Base-by-base conservation (phyloP, 768 basidiomycete genomes). In the Boletus pseudo-olivaceus region DNA sequence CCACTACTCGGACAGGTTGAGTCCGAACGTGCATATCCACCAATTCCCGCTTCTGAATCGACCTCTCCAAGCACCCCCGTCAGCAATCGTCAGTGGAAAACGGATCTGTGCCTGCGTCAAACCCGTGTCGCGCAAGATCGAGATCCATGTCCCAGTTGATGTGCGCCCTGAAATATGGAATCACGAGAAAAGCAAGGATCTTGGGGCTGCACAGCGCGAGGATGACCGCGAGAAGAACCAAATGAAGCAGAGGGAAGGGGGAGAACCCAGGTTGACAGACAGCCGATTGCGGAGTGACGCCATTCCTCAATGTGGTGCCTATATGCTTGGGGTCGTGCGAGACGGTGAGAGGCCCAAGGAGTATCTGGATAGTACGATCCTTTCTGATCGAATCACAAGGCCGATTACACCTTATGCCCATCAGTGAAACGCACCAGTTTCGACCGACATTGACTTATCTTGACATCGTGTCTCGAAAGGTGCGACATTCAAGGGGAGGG, bases 111-210 rank as follows among this genome's bases (percentile, higher is more conserved):
- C 89, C 7, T 82, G 90, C 33, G 72, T 85, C 57, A 92, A 91
- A 69, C 79, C 84, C 4, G 72, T 76, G 37, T 75, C 79, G 35
- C 80, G 76, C 48, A 76, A 84, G 58, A 67, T 88, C 32, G 91
- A 93, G 67, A 77, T 93, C 23, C 89, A 91, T 67, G 78, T 93
- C 12, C 91, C 91, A 5, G 80, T 83, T n/a, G 91, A 93, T 66
- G 82, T 82, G 20, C 83, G 91, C 34, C 74, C 82, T 17, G 89
- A 91, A 58, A 88, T 93, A 15, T 91, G 87, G 84, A 93, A 88
- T 62, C 66, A 67, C n/a, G 87, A 89, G 51, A 80, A 80, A 55
- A 82, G 85, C 15, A 80, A 76, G 63, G 82, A 82, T 30, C 72
- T 90, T 17, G 91, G 89, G 3, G 67, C 65, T 20, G 88, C 86